Percentiles rank a stretch among this genome's conserved stretches.
These are phyloP conservation scores for Pythium aristosporum DNA, from an alignment of 352 stramenopile genomes.

Conservation along the genomic window DNA sequence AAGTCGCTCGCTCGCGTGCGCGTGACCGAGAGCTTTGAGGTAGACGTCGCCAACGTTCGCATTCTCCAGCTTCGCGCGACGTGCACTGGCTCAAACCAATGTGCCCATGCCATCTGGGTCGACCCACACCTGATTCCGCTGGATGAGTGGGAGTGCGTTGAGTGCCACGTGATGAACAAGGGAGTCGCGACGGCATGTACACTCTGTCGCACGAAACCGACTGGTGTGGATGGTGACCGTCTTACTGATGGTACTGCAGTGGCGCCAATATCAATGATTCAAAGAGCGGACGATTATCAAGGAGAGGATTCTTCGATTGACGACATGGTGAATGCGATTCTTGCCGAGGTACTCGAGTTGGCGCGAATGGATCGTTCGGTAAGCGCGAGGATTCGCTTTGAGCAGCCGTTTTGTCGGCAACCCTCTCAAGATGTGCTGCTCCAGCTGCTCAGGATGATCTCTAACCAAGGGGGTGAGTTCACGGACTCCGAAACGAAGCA, in stretches of 20 bases:
- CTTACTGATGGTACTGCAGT: background rate
- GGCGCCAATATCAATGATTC: background rate
- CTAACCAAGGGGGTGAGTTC: background rate
- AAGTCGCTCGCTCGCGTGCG: slow-evolving; percentile 44
- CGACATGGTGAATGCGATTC: slow-evolving; percentile 22
- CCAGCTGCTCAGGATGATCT: slow-evolving; percentile 49
- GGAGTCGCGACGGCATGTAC: slow-evolving; percentile 44
- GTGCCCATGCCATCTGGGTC: slow-evolving; percentile 78
- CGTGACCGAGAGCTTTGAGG: slow-evolving; percentile 53
- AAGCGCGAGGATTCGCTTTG: slow-evolving; percentile 39
- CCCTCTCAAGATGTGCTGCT: slow-evolving; percentile 54
- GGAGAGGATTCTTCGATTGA: slow-evolving; percentile 2
- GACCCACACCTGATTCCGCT: slow-evolving; percentile 67
- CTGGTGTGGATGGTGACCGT: background rate
- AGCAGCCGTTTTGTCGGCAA: slow-evolving; percentile 78
- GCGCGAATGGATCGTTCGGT: slow-evolving; percentile 11
- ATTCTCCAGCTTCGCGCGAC: slow-evolving; percentile 76
- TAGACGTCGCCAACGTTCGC: slow-evolving; percentile 54
- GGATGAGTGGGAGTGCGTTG: slow-evolving; percentile 67
- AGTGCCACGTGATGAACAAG: slow-evolving; percentile 77
- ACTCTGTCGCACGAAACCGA: slow-evolving; percentile 33
- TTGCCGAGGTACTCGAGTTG: slow-evolving; percentile 28
- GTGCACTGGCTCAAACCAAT: slow-evolving; percentile 76
- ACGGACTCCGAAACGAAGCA: background rate
- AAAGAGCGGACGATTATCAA: background rate